These are phyloP conservation scores for Tephrocybe sp. DNA, from an alignment of 768 basidiomycete genomes.

Conservation along the genomic window DNA sequence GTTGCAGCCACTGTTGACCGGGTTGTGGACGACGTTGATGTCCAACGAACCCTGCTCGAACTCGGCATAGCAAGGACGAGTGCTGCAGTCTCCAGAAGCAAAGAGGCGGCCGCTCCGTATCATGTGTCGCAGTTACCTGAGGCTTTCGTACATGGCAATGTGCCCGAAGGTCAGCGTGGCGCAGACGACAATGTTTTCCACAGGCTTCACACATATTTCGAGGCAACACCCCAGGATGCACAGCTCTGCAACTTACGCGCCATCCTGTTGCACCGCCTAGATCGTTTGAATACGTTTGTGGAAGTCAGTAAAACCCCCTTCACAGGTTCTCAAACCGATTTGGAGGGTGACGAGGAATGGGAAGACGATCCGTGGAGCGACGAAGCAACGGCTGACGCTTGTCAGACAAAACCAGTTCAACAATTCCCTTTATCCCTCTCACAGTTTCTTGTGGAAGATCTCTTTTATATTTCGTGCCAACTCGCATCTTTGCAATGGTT, in stretches of 20 bases:
- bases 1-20: constrained; percentile 72
- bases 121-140: constrained; percentile 4
- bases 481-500: constrained; percentile 66
- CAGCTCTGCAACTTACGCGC: constrained; percentile 63
- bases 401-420: constrained; percentile 22
- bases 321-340: constrained; percentile 28
- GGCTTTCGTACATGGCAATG: background rate
- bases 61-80: constrained; percentile 62
- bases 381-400: constrained; percentile 24
- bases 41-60: constrained; percentile 58
- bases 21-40: constrained; percentile 50
- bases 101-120: constrained; percentile 27
- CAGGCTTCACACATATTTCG: constrained; percentile 53
- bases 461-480: constrained; percentile 57
- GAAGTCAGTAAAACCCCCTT: constrained; percentile 50
- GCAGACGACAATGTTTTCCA: constrained; percentile 8
- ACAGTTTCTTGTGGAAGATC: constrained; percentile 57
- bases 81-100: constrained; percentile 43
- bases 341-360: constrained; percentile 64
- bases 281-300: constrained; percentile 70
- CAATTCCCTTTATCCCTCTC: constrained; percentile 53
- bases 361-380: constrained; percentile 81
- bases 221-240: constrained; percentile 54
- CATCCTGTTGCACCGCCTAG: constrained; percentile 64
- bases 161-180: background rate